Percentiles rank a stretch among this genome's conserved stretches.
Conservation (phyloP, 2,329 filamentous ascomycete genomes). For the Hyphodiscus sp. region DNA sequence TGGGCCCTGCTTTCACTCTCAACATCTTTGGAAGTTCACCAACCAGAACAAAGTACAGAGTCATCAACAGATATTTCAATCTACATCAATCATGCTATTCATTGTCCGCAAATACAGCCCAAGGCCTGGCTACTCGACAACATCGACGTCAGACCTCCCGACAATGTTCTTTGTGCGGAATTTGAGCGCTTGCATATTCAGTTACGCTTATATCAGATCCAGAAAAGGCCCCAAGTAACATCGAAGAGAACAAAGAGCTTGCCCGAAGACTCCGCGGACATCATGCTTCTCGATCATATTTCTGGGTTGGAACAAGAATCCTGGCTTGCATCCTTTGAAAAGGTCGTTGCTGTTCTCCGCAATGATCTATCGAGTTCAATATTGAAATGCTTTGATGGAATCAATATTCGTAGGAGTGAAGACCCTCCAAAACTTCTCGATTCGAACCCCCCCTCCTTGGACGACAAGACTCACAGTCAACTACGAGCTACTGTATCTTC, state of each 20-base stretch:
- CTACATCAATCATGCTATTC: slow-evolving; percentile 13
- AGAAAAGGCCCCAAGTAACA: too few relatives aligned
- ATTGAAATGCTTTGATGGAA: not conserved
- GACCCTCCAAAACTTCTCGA: not conserved
- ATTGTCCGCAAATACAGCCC: not conserved
- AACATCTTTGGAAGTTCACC: slow-evolving; percentile 10
- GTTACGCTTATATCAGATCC: slow-evolving; percentile 16
- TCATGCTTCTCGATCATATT: slow-evolving; percentile 1
- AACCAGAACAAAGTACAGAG: not conserved
- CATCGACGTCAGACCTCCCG: slow-evolving; percentile 16
- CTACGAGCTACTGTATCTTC: not conserved
- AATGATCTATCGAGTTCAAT: not conserved
- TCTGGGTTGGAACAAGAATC: not conserved
- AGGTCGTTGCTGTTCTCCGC: not conserved
- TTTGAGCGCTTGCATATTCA: slow-evolving; percentile 18
- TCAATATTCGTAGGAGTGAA: not conserved
- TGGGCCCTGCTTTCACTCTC: slow-evolving; percentile 23
- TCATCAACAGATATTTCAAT: slow-evolving; percentile 12
- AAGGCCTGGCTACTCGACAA: slow-evolving; percentile 9
- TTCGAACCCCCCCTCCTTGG: not conserved
- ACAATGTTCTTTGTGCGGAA: slow-evolving; percentile 10
- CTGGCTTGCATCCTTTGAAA: not conserved
- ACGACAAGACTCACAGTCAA: not conserved
- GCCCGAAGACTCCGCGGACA: not conserved
- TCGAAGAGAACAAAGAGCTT: not conserved